Percentiles rank a stretch among this genome's conserved stretches.
Evolutionary conservation across 306 rosid genomes (phyloP).

Genomic region (Quercus berberidifolia): DNA sequence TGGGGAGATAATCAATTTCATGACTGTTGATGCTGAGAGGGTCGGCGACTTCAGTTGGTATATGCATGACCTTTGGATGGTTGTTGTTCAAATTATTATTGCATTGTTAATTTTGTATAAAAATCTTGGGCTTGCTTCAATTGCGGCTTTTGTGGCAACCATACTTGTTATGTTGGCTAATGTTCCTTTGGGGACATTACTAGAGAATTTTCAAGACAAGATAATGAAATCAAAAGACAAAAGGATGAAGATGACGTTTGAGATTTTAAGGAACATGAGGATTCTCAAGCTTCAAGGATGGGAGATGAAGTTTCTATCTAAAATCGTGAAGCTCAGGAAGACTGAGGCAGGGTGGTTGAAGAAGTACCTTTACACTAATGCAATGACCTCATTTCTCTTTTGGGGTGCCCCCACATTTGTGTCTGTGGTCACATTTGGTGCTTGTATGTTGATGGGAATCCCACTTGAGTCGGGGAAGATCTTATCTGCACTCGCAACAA

Average conservation of each 20-base stretch:
- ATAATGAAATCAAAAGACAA: slow-evolving; percentile 17
- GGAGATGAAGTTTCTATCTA: slow-evolving; percentile 23
- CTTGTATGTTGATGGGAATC: slow-evolving; percentile 4
- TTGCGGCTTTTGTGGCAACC: slow-evolving; percentile 22
- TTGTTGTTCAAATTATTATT: slow-evolving; percentile 10
- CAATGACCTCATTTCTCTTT: slow-evolving; percentile 3
- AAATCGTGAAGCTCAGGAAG: neutral
- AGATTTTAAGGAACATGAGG: slow-evolving; percentile 23
- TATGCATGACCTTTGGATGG: slow-evolving; percentile 20
- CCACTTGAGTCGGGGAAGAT: slow-evolving; percentile 19
- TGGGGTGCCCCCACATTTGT: slow-evolving; percentile 13
- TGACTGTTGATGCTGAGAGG: slow-evolving; percentile 54
- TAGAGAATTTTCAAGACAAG: slow-evolving; percentile 7
- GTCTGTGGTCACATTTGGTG: slow-evolving; percentile 13
- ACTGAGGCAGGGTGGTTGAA: slow-evolving; percentile 4
- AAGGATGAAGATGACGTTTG: slow-evolving; percentile 15
- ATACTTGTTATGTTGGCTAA: slow-evolving; percentile 4
- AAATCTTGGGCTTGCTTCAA: slow-evolving; percentile 39
- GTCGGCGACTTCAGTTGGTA: slow-evolving; percentile 37
- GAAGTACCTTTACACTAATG: neutral
- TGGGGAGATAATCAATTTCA: slow-evolving; percentile 56
- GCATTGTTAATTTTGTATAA: neutral
- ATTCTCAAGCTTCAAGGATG: slow-evolving; percentile 26
- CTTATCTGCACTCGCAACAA: slow-evolving; percentile 10
- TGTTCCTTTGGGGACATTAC: slow-evolving; percentile 12